A percentile compares a stretch with the other conserved stretches of the same genome.
These are phyloP conservation scores for Ettlia oleoabundans DNA, from an alignment of 139 green algal species.

Conservation along the genomic window DNA sequence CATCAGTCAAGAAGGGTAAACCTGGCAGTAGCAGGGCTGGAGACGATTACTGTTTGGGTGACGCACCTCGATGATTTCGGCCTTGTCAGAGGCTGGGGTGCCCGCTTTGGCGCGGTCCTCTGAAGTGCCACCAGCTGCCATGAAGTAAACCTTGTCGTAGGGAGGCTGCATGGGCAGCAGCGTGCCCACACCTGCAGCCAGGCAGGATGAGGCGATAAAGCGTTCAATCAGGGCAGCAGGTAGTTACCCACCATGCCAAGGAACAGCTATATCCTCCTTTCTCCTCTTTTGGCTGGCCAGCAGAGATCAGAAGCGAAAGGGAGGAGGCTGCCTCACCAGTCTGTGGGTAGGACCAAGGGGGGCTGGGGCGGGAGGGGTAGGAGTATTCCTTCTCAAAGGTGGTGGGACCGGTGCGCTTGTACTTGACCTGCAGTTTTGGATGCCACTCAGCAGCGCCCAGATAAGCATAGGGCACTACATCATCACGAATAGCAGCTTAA, in stretches of 20 bases:
- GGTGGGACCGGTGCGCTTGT: neutral
- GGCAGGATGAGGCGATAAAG: neutral
- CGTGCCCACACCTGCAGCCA: neutral
- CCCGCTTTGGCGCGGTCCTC: neutral
- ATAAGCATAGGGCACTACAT: too few relatives aligned
- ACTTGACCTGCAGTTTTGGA: constrained; percentile 1
- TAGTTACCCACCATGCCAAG: too few relatives aligned
- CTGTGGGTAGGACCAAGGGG: constrained; percentile 13
- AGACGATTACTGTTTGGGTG: too few relatives aligned
- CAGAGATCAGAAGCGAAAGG: neutral
- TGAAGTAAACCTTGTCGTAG: neutral
- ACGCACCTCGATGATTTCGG: constrained; percentile 3
- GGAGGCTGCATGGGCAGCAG: constrained; percentile 9
- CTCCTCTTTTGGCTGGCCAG: too few relatives aligned
- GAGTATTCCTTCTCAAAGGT: neutral
- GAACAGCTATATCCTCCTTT: too few relatives aligned
- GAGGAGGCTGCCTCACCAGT: neutral
- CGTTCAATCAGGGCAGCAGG: neutral
- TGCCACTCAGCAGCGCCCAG: too few relatives aligned
- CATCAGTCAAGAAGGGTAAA: neutral
- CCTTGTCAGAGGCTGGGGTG: neutral
- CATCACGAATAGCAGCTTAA: too few relatives aligned
- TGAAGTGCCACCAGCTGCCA: neutral
- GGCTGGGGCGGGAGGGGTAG: neutral
- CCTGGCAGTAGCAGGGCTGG: too few relatives aligned